These are phyloP conservation scores for Neopestalotiopsis sp. DNA, from an alignment of 2,329 filamentous ascomycete genomes.

Conservation along the genomic window DNA sequence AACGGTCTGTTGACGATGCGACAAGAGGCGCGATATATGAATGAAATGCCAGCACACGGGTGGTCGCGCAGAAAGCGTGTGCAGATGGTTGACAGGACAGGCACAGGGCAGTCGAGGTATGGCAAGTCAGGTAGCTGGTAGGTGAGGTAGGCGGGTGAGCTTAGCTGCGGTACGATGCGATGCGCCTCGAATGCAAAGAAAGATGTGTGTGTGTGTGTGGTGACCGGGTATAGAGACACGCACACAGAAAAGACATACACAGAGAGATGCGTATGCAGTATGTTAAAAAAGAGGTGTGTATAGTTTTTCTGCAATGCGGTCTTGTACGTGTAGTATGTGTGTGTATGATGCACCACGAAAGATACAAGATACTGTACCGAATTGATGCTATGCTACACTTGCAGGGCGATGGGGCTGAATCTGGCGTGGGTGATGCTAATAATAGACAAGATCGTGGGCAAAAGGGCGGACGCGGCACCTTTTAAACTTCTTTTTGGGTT, in stretches of 20 bases:
- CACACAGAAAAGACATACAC: neutral
- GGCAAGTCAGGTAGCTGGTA: too few relatives aligned
- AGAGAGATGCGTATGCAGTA: neutral
- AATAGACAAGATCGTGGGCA: constrained; percentile 51
- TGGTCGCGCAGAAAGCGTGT: neutral
- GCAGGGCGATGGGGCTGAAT: constrained; percentile 54
- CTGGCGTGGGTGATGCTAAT: constrained; percentile 57
- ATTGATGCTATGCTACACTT: constrained; percentile 24
- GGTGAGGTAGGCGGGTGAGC: neutral
- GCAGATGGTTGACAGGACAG: neutral
- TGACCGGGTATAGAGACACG: constrained; percentile 29
- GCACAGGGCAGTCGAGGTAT: neutral
- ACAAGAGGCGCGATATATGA: constrained; percentile 16
- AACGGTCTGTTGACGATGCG: constrained; percentile 23
- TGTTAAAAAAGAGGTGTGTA: neutral
- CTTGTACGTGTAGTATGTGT: constrained; percentile 20
- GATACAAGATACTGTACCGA: constrained; percentile 17
- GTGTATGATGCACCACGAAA: constrained; percentile 20
- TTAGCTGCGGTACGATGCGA: constrained; percentile 2
- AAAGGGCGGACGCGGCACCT: constrained; percentile 34
- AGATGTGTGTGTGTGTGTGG: neutral
- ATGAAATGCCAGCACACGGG: neutral
- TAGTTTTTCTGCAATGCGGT: neutral
- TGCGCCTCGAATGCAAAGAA: neutral
- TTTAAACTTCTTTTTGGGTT: constrained; percentile 25